Base-by-base conservation (phyloP, 352 stramenopile genomes). In the Globisporangium solare region DNA sequence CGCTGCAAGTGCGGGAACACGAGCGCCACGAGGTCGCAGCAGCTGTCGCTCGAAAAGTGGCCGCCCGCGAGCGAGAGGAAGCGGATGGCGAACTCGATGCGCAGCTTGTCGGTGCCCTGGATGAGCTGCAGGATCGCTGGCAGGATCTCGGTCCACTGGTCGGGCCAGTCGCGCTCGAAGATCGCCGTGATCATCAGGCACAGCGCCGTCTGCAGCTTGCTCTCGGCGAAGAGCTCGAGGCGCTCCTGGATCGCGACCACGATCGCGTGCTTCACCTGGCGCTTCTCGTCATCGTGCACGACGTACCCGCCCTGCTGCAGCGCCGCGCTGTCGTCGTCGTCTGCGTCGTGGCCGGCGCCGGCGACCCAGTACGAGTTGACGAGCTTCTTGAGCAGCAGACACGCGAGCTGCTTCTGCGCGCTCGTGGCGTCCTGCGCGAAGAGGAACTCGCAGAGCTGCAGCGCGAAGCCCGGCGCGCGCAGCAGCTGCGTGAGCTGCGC, bases 81-180 rank as follows among this genome's bases (percentile, higher is more conserved):
- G 40, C 82, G 82, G 48, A 91, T 75, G 7, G 75, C 70, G 52
- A 93, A 85, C 60, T 79, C 79, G 41, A 89, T 87, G 12, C 67
- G 74, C 46, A 84, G 62, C 52, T 70, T 80, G 40, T 86, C 63
- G 46, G 76, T 61, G 13, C 66, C 72, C 0, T 76, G 63, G 47
- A 92, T 74, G 50, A 94, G 79, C 45, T 65, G 60, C 50, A 92
- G 63, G 10, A 92, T 58, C 2, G 73, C 64, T 2, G 84, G 81
- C 46, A 94, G 54, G 61, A 94, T 76, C 45, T 90, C 81, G 14
- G 68, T 60, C 84, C 84, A 94, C 64, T 94, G 80, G 57, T 92
- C 82, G 27, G 81, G 84, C 79, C 80, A 91, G 56, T 94, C 84
- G 54, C 78, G 80, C 64, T 94, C 81, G 49, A 91, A 91, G 57